These are phyloP conservation scores for Crithidia acanthocephali DNA, from an alignment of 208 protist genomes.

Conservation along the genomic window DNA sequence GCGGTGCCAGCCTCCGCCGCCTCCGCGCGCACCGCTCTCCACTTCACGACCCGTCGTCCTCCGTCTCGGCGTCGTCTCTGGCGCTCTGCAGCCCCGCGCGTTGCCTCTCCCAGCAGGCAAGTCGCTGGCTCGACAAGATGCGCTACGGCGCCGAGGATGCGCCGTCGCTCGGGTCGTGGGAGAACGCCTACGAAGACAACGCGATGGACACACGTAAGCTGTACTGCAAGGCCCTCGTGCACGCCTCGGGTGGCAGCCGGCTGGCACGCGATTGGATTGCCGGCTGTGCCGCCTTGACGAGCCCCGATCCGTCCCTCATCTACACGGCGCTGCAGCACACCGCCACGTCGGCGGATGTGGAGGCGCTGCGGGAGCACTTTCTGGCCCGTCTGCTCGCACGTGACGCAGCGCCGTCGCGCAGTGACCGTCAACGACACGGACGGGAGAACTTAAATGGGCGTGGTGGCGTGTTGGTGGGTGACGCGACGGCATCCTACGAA, in stretches of 20 bases:
- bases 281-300: slow-evolving; percentile 57
- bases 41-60: not conserved
- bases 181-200: slow-evolving; percentile 34
- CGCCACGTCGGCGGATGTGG: slow-evolving; percentile 58
- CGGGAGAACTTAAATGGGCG: not conserved
- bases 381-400: slow-evolving; percentile 30
- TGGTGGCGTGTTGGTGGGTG: not conserved
- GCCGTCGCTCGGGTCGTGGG: slow-evolving; percentile 56
- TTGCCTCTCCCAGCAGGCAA: slow-evolving; percentile 36
- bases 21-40: not conserved
- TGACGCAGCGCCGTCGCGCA: not conserved
- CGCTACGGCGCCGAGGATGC: slow-evolving; percentile 56
- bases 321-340: slow-evolving; percentile 73
- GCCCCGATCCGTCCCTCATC: slow-evolving; percentile 52
- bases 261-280: slow-evolving; percentile 83
- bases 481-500: not conserved
- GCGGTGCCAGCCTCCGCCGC: not conserved
- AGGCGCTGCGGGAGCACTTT: slow-evolving; percentile 52
- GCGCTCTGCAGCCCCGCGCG: slow-evolving; percentile 1
- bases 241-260: slow-evolving; percentile 66
- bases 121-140: slow-evolving; percentile 52
- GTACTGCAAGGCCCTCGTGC: slow-evolving; percentile 86
- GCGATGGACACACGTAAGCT: slow-evolving; percentile 56
- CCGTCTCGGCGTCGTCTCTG: not conserved
- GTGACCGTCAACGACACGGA: no score